phyloP scores from a whole-genome alignment of 768 basidiomycete genomes.

The Collybia nuda region DNA sequence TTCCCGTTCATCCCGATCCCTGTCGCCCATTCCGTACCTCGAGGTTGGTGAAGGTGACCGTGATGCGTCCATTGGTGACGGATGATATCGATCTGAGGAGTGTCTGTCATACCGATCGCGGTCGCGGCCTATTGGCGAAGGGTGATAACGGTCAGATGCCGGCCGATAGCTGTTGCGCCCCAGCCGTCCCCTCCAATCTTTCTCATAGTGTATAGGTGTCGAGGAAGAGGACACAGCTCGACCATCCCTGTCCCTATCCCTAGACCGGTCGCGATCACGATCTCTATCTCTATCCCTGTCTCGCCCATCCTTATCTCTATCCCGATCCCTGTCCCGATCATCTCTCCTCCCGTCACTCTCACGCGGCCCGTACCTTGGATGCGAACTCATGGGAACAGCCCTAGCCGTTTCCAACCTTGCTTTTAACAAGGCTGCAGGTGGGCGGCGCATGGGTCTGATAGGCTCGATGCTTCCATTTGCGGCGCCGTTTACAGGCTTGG shows the following conservation, averaged over 20 bases:
- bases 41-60: neutral
- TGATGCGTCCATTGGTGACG: conserved; percentile 6
- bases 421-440: neutral
- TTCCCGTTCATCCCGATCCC: conserved; percentile 12
- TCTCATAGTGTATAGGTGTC: neutral
- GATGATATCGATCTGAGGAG: conserved; percentile 1
- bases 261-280: neutral
- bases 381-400: conserved; percentile 11
- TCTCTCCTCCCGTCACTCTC: neutral
- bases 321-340: conserved; percentile 13
- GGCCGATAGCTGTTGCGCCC: conserved; percentile 2
- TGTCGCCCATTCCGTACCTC: neutral
- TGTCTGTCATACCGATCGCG: too few species aligned
- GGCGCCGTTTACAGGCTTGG: conserved; percentile 8
- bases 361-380: neutral
- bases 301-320: conserved; percentile 6
- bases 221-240: neutral
- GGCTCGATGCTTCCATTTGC: neutral
- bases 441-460: neutral
- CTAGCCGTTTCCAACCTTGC: conserved; percentile 2
- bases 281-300: conserved; percentile 18
- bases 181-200: neutral
- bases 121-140: neutral
- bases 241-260: conserved; percentile 7
- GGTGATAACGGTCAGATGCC: neutral